Evolutionary conservation across 441 rosid genomes (phyloP), one percentile per base, ranked within the genome.

Genomic region (Theobroma grandiflorum): DNA sequence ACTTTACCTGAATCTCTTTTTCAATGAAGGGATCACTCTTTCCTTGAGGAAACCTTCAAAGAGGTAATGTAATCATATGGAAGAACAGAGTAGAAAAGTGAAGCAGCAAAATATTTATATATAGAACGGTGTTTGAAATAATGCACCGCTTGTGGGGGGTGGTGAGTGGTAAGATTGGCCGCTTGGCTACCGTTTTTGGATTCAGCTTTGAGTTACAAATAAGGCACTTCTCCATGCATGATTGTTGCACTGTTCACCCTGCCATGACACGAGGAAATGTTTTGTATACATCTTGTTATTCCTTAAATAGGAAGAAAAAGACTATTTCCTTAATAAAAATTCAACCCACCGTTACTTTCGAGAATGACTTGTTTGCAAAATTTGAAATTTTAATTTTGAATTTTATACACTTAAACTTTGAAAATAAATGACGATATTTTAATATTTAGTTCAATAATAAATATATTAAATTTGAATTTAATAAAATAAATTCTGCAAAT

Each of bases 171-270:
- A 43, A 31, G 42, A 35, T 37, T 53, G 76, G 64, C 64, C 33
- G 62, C 58, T 69, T 69, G 57, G 55, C 47, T 72, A 53, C 63
- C 76, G 6, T 53, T n/a, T 26, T 72, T 72, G 76, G 64, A 31
- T 33, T 49, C 15, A 0, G n/a, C 42, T 14, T 31, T 70, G 47
- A 72, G 49, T 55, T 53, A 72, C 76, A 72, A 72, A 53, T 37
- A 55, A 26, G 3, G 49, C 50, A 53, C 52, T n/a, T n/a, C 47
- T 72, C 55, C 64, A 37, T 53, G 63, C 63, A 52, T 18, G 20
- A 4, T 52, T 52, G 16, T 35, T 18, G 43, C 31, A 18, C 49
- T 6, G 31, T 35, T 52, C 31, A 69, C 8, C 43, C 8, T 72
- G 12, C 45, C 33, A 8, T 40, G 71, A 52, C 75, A 45, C 40